Evolutionary conservation across 148 eudicot genomes (phyloP), one percentile per base, ranked within the genome.

Genomic region (Silene latifolia): DNA sequence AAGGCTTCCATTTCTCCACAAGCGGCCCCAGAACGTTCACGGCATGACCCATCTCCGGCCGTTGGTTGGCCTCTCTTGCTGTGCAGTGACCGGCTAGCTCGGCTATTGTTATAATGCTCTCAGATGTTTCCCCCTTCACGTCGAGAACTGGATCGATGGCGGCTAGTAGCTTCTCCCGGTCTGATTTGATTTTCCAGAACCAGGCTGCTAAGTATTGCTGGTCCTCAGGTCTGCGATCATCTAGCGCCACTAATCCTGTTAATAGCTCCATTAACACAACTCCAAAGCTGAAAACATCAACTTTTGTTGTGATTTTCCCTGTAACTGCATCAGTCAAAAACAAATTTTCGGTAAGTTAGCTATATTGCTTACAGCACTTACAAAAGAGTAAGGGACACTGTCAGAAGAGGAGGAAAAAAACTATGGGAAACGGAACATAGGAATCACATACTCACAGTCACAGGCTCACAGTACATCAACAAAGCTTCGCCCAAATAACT

Each of bases 71-170:
- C 82, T 92, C 97, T 63, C 97, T 82, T 2, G 97, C 94, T 0
- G 99, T 95, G 85, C 99, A 95, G 76, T 95, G 99, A 8, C 97
- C 96, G 0, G 97, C 99, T 42, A 92, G 84, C 39, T 92, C 99
- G 11, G 97, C 89, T 7, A 92, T 76, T 2, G 80, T 79, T 53
- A 85, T 72, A 57, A 92, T 81, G 86, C 88, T 90, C 39, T 92
- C 91, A 0, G 72, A 27, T 47, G 80, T 83, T 72, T 92, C 99
- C 32, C 83, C 87, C 67, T 85, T 92, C 32, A 76, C 75, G 8
- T 90, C 89, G 18, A 95, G 87, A 24, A 86, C 47, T 2, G 94
- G 90, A 79, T 95, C 99, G 4, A 95, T 78, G 7, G 87, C 88
- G 4, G 91, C 89, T 78, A 77, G 66, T 14, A 95, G 81, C 74